A percentile compares a stretch with the other conserved stretches of the same genome.
phyloP scores from a whole-genome alignment of 192 early-diverging fungal genomes.

The Cladochytrium replicatum region DNA sequence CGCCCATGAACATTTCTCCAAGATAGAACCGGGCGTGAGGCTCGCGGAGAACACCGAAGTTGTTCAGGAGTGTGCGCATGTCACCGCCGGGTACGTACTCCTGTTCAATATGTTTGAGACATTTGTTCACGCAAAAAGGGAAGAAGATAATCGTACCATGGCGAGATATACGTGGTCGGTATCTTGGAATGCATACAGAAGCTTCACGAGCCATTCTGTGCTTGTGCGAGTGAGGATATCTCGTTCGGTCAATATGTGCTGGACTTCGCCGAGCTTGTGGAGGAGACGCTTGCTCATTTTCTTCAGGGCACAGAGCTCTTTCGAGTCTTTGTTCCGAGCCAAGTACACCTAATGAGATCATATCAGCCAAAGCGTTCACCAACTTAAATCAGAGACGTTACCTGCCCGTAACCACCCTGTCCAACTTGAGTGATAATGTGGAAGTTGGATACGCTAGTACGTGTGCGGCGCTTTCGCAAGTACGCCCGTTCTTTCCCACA shows the following conservation, averaged over 20 bases:
- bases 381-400: no score
- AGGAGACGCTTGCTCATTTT: constrained; percentile 65
- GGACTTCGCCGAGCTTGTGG: constrained; percentile 50
- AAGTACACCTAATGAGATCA: constrained; percentile 41
- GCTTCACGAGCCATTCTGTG: constrained; percentile 78
- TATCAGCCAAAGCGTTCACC: no score
- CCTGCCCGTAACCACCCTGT: constrained; percentile 70
- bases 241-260: constrained; percentile 65
- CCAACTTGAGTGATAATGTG: constrained; percentile 61
- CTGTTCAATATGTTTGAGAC: no score
- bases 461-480: constrained; percentile 58
- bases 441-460: constrained; percentile 57
- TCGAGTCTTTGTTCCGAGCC: constrained; percentile 57
- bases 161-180: constrained; percentile 58
- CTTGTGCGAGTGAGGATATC: constrained; percentile 61
- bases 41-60: constrained; percentile 61
- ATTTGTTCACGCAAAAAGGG: no score
- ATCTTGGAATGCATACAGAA: constrained; percentile 87
- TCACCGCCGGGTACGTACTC: constrained; percentile 63
- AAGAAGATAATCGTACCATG: no score
- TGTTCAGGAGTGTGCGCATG: constrained; percentile 66
- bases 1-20: constrained; percentile 75
- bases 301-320: constrained; percentile 64
- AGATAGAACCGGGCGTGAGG: constrained; percentile 75
- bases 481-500: constrained; percentile 44